Conservation (phyloP, 1,139 yeast genomes). For the Lizanozyma gosingica region DNA sequence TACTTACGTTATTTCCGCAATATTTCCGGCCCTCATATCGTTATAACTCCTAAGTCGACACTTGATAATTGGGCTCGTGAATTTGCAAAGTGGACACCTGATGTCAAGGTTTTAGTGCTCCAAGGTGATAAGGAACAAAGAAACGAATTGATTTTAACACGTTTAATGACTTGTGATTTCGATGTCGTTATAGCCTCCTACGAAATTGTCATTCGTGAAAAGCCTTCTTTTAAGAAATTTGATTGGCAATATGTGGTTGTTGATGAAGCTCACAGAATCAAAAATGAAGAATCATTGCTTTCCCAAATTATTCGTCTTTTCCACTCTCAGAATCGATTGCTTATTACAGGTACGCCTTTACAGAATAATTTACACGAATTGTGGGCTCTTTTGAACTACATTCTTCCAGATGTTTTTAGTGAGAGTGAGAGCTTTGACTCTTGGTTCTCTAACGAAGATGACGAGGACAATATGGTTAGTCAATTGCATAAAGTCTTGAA, state of each 20-base stretch:
- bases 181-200: constrained; percentile 69
- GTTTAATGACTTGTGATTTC: constrained; percentile 52
- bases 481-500: constrained; percentile 84
- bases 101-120: constrained; percentile 54
- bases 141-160: constrained; percentile 39
- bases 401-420: constrained; percentile 70
- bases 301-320: constrained; percentile 71
- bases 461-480: constrained; percentile 52
- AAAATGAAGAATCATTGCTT: constrained; percentile 65
- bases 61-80: constrained; percentile 76
- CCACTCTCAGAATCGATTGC: constrained; percentile 57
- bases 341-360: constrained; percentile 76
- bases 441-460: constrained; percentile 42
- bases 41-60: constrained; percentile 72
- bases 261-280: constrained; percentile 78
- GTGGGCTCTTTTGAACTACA: constrained; percentile 71
- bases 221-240: constrained; percentile 51
- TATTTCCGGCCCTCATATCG: constrained; percentile 64
- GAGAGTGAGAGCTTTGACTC: constrained; percentile 67
- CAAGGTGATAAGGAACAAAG: constrained; percentile 71
- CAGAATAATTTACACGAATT: constrained; percentile 73
- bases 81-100: constrained; percentile 73
- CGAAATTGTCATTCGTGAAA: constrained; percentile 71
- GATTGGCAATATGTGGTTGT: constrained; percentile 70
- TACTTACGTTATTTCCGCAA: constrained; percentile 53